Percentiles rank a stretch among this genome's conserved stretches.
Evolutionary conservation across 1,284 basidiomycete species (phyloP).

Genomic region (Kalmanozyma brasiliensis): DNA sequence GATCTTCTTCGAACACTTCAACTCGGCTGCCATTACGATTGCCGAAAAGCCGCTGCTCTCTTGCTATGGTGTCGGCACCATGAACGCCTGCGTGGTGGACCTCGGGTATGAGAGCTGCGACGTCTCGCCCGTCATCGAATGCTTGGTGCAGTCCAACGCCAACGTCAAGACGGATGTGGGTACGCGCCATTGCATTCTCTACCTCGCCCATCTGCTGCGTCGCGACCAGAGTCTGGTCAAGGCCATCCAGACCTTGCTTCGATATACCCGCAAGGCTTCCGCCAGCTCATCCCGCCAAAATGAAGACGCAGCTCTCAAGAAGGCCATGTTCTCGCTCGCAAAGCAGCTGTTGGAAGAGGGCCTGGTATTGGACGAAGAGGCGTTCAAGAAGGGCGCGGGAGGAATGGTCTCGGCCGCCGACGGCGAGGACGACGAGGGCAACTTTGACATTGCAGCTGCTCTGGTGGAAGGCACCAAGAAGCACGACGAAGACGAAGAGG

Average conservation of each 20-base stretch:
- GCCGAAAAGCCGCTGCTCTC: constrained; percentile 86
- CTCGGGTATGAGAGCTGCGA: constrained; percentile 81
- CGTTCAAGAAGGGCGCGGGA: constrained; percentile 42
- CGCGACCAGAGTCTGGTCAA: constrained; percentile 57
- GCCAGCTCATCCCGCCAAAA: constrained; percentile 14
- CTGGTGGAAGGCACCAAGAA: constrained; percentile 63
- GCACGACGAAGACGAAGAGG: constrained; percentile 50
- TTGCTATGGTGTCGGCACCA: constrained; percentile 81
- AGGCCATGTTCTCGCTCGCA: constrained; percentile 49
- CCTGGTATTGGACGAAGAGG: constrained; percentile 44
- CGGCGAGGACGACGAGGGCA: constrained; percentile 81
- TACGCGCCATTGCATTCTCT: constrained; percentile 58
- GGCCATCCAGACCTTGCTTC: constrained; percentile 55
- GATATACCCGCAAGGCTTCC: constrained; percentile 46
- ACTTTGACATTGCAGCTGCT: constrained; percentile 73
- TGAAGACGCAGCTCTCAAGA: constrained; percentile 28
- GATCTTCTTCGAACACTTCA: constrained; percentile 95
- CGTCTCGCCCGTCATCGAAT: constrained; percentile 83
- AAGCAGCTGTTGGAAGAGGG: constrained; percentile 55
- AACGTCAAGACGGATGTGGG: constrained; percentile 56
- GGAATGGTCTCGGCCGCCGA: constrained; percentile 38
- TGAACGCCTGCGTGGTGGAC: constrained; percentile 85
- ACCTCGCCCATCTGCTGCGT: constrained; percentile 59
- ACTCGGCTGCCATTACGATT: constrained; percentile 84
- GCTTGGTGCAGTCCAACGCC: constrained; percentile 69